phyloP scores from a whole-genome alignment of 495 filamentous ascomycete genomes.

The Neurospora sp. region DNA sequence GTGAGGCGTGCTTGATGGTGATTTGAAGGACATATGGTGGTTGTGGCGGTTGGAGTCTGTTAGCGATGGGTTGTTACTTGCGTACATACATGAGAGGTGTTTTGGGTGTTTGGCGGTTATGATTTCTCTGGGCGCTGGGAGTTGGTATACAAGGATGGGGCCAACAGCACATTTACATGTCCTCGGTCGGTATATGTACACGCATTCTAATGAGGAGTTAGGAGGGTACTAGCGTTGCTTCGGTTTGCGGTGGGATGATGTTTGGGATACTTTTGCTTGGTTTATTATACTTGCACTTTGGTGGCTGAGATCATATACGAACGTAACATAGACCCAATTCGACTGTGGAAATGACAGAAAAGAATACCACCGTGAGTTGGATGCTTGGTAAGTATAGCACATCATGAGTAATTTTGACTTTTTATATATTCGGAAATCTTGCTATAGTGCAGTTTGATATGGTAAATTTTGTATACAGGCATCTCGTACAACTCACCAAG shows the following conservation, averaged over 20 bases:
- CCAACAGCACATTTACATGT: background rate
- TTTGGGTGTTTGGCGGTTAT: background rate
- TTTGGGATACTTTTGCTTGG: background rate
- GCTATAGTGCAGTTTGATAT: background rate
- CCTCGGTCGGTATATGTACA: background rate
- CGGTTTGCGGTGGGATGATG: background rate
- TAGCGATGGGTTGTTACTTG: background rate
- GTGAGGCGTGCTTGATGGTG: background rate
- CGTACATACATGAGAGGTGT: background rate
- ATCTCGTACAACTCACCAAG: background rate
- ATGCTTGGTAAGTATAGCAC: background rate
- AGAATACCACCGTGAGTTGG: background rate
- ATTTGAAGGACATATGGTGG: background rate
- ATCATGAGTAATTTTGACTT: background rate
- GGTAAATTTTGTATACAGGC: background rate
- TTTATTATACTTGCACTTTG: background rate
- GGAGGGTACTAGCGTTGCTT: background rate
- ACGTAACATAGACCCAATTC: background rate
- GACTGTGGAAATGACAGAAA: too few relatives aligned
- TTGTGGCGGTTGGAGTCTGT: background rate
- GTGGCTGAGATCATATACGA: background rate
- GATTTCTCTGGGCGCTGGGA: background rate
- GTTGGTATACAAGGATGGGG: background rate
- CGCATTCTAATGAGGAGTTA: background rate
- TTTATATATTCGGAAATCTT: background rate